These are phyloP conservation scores for Backusella luteola DNA, from an alignment of 192 early-diverging fungal genomes.

Conservation along the genomic window DNA sequence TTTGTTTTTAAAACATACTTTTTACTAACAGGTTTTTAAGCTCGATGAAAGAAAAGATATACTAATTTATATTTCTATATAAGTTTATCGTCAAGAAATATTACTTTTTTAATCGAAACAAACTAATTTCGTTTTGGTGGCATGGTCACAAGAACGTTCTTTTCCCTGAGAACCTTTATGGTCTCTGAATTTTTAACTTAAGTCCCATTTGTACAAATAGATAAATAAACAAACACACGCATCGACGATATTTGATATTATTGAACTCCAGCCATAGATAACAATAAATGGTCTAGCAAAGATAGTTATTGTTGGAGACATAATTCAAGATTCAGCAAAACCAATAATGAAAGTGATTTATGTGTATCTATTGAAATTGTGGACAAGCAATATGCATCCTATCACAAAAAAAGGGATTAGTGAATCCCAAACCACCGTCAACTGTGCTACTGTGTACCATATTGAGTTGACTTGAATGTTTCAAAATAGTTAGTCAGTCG, in stretches of 20 bases:
- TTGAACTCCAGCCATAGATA: neutral
- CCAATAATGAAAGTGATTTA: neutral
- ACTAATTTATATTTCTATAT: too few relatives aligned
- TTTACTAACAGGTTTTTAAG: too few relatives aligned
- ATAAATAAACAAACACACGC: neutral
- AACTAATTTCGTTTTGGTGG: neutral
- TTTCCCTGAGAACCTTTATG: neutral
- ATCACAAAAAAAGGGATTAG: neutral
- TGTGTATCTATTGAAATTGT: neutral
- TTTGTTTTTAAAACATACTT: too few relatives aligned
- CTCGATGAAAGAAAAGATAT: too few relatives aligned
- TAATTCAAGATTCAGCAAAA: neutral
- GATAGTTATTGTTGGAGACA: neutral
- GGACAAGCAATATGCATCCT: neutral
- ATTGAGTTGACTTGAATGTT: neutral
- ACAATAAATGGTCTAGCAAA: neutral
- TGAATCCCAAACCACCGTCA: neutral
- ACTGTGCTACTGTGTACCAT: slow-evolving; percentile 7
- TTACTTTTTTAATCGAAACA: neutral
- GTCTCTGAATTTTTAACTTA: neutral
- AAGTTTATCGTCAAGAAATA: too few relatives aligned
- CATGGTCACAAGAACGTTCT: neutral
- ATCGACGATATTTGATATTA: neutral
- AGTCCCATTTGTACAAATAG: neutral
- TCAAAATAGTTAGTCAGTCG: neutral